These are phyloP conservation scores for Mangifera indica DNA, from an alignment of 345 rosid genomes.

Conservation along the genomic window DNA sequence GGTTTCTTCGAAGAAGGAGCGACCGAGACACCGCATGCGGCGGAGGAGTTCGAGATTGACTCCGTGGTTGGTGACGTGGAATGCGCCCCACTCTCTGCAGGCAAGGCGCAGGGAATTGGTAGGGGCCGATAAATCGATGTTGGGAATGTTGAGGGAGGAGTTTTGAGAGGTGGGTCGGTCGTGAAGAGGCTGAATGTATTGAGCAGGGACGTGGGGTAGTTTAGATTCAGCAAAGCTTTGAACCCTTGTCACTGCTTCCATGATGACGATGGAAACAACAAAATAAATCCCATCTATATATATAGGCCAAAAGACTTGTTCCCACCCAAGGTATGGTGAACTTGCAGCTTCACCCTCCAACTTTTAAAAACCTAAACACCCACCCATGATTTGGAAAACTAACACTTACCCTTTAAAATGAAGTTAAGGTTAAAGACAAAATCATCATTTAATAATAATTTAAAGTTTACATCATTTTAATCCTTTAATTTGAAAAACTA, in stretches of 20 bases:
- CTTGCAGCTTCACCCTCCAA: too few relatives aligned
- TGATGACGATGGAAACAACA: neutral
- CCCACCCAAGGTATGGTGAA: too few relatives aligned
- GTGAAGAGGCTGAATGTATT: constrained; percentile 64
- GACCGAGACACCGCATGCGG: constrained; percentile 40
- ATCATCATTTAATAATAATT: too few relatives aligned
- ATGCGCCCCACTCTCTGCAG: constrained; percentile 83
- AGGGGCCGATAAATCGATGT: constrained; percentile 42
- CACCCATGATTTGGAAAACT: too few relatives aligned
- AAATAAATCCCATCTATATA: too few relatives aligned
- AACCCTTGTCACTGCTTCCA: constrained; percentile 45
- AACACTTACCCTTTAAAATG: too few relatives aligned
- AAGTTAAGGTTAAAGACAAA: too few relatives aligned
- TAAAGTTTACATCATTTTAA: too few relatives aligned
- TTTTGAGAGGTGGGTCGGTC: constrained; percentile 39
- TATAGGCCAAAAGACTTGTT: too few relatives aligned
- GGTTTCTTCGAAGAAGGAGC: constrained; percentile 57
- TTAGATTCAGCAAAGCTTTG: constrained; percentile 48
- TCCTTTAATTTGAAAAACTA: too few relatives aligned
- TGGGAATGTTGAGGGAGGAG: constrained; percentile 38
- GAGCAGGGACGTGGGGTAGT: constrained; percentile 53
- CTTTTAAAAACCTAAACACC: too few relatives aligned
- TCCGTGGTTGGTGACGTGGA: constrained; percentile 77
- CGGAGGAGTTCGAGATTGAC: constrained; percentile 51
- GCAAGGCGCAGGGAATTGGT: constrained; percentile 32